Evolutionary conservation across 75 land plant species (phyloP).

Genomic region (Picea glauca): DNA sequence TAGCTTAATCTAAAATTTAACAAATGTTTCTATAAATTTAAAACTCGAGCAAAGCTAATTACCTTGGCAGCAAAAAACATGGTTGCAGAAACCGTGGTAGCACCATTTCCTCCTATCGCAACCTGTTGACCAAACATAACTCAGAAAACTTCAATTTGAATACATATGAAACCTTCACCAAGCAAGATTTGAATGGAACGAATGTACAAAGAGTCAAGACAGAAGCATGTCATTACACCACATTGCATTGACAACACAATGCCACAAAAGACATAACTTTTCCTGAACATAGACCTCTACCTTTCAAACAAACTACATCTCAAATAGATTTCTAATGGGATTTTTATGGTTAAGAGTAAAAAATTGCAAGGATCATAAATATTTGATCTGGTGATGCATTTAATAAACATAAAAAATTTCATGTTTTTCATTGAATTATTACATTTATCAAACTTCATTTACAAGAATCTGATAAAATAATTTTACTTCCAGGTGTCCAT

Average conservation of each 20-base stretch:
- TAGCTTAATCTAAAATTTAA: neutral
- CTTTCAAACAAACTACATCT: neutral
- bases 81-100: constrained; percentile 98
- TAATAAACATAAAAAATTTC: neutral
- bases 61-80: constrained; percentile 98
- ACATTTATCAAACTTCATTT: neutral
- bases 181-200: neutral
- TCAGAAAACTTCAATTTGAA: neutral
- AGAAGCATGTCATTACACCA: neutral
- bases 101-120: constrained; percentile 81
- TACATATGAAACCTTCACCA: neutral
- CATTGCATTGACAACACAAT: neutral
- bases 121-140: constrained; percentile 37
- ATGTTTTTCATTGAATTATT: neutral
- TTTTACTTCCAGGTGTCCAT: too few species aligned
- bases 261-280: neutral
- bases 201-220: neutral
- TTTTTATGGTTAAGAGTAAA: neutral
- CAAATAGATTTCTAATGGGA: neutral
- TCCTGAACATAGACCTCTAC: neutral
- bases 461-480: neutral
- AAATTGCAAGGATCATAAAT: neutral
- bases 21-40: neutral
- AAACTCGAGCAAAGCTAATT: neutral
- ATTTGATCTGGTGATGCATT: neutral